phyloP scores from a whole-genome alignment of 441 rosid genomes.

The Syzygium syzygioides region DNA sequence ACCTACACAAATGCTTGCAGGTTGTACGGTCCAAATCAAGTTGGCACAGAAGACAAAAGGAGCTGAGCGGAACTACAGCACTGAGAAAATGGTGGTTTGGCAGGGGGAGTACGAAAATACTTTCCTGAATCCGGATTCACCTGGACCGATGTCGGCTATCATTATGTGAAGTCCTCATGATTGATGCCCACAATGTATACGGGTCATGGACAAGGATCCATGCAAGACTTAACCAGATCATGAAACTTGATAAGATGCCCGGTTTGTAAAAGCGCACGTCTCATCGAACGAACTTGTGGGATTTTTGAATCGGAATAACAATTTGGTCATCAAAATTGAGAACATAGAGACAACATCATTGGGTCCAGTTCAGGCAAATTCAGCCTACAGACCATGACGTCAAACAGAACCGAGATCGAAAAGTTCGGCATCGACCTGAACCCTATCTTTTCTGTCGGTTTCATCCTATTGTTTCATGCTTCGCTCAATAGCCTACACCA shows the following conservation, averaged over 20 bases:
- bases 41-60: too few relatives aligned
- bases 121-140: too few relatives aligned
- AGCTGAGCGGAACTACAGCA: too few relatives aligned
- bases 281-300: fast-evolving
- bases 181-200: too few relatives aligned
- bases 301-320: background rate
- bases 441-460: background rate
- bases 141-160: too few relatives aligned
- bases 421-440: background rate
- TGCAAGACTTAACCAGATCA: background rate
- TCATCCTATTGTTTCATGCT: background rate
- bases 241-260: background rate
- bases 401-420: background rate
- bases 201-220: background rate
- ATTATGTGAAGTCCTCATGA: too few relatives aligned
- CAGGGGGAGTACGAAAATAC: too few relatives aligned
- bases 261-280: background rate
- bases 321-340: background rate
- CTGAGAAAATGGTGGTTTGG: too few relatives aligned
- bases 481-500: background rate
- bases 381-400: background rate
- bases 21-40: too few relatives aligned
- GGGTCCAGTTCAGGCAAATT: background rate
- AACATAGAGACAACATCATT: background rate
- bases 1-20: too few relatives aligned